These are phyloP conservation scores for Colletotrichum simmondsii DNA, from an alignment of 2,329 filamentous ascomycete species.

Conservation along the genomic window DNA sequence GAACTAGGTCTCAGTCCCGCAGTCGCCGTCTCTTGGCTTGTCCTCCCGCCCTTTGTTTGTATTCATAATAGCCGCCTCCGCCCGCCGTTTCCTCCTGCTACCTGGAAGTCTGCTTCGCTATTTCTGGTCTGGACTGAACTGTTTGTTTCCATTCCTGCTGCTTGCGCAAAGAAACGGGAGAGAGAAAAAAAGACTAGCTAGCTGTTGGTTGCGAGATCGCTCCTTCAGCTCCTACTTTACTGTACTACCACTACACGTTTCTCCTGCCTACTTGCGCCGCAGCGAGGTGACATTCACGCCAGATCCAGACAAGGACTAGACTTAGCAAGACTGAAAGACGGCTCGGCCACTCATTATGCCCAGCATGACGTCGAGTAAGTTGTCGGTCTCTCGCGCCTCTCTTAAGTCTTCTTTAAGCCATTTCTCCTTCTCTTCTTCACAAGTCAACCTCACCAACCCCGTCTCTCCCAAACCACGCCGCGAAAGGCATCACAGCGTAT, in stretches of 20 bases:
- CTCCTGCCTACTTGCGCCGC: slow-evolving; percentile 12
- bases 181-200: background rate
- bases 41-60: slow-evolving; percentile 23
- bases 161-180: slow-evolving; percentile 7
- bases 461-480: slow-evolving; percentile 23
- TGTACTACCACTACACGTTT: background rate
- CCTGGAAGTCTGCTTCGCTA: slow-evolving; percentile 27
- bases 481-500: slow-evolving; percentile 33
- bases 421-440: slow-evolving; percentile 45
- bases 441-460: slow-evolving; percentile 28
- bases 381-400: slow-evolving; percentile 45
- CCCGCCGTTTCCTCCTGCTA: slow-evolving; percentile 20
- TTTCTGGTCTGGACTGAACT: slow-evolving; percentile 23
- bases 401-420: slow-evolving; percentile 47
- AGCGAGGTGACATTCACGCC: slow-evolving; percentile 20
- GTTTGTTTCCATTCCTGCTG: slow-evolving; percentile 13
- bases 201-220: background rate
- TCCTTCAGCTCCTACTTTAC: background rate
- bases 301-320: slow-evolving; percentile 26
- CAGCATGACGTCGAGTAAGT: slow-evolving; percentile 60
- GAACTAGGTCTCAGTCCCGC: slow-evolving; percentile 29
- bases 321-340: slow-evolving; percentile 30
- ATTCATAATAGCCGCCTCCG: slow-evolving; percentile 30
- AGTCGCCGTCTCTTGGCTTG: slow-evolving; percentile 15
- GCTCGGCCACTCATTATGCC: slow-evolving; percentile 39